Evolutionary conservation across 257 asterid species (phyloP), one percentile per base, ranked within the genome.

Genomic region (Leptodermis oblonga): DNA sequence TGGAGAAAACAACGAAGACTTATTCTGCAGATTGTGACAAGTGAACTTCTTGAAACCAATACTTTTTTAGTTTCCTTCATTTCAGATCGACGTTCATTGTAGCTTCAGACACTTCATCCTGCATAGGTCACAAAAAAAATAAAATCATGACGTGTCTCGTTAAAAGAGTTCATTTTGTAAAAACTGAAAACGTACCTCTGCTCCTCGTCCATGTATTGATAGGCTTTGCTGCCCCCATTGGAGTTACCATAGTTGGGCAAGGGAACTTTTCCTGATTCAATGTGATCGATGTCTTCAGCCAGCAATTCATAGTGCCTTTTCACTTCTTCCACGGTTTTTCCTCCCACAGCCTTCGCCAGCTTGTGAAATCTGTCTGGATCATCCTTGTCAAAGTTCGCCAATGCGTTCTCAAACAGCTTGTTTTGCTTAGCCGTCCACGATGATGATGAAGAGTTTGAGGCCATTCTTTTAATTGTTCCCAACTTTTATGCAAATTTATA

Each of bases 241-340:
- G 79, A 14, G n/a, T n/a, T n/a, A 1, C 37, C 65, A 65, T 88
- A 85, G 4, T 86, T 71, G 25, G 96, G 95, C 66, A 87, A 30
- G 0, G 90, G 92, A 51, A 84, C 72, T 41, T 62, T 62, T n/a
- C 95, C 96, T 1, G 88, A 67, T 58, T 89, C 95, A 5, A 89
- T 89, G 55, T 4, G 77, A 0, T 78, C 33, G 39, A 89, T 70
- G 69, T 89, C 96, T 54, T 85, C 83, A 3, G 79, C 82, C 7
- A 87, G 90, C 84, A 62, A 74, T 31, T 81, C 79, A 68, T 87
- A 89, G 66, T 89, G 96, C 28, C 49, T 20, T 67, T 84, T 87
- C 77, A 89, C 87, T 30, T 89, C 95, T 60, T 86, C 92, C 67
- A 74, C 89, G 12, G 89, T 78, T 82, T 89, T 89, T 0, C 86